phyloP scores from a whole-genome alignment of 2,329 filamentous ascomycete species.

The Aspergillus sp. region DNA sequence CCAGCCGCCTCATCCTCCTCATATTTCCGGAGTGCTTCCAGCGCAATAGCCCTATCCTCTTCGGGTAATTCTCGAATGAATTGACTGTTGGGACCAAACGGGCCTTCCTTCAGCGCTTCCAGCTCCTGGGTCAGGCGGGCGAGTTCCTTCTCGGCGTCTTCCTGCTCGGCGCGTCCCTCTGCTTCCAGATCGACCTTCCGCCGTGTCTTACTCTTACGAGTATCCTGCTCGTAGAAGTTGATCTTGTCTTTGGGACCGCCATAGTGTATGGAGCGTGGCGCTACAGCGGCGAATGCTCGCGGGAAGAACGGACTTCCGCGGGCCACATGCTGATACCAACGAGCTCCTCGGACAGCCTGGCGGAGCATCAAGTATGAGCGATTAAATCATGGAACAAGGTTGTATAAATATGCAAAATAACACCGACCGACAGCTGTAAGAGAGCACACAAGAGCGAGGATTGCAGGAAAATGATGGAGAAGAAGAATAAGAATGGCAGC shows the following conservation, averaged over 20 bases:
- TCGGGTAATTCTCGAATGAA: slow-evolving; percentile 48
- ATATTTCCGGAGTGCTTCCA: slow-evolving; percentile 46
- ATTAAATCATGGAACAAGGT: slow-evolving; percentile 36
- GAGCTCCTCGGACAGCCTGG: slow-evolving; percentile 46
- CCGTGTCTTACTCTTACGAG: slow-evolving; percentile 37
- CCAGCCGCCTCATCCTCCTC: slow-evolving; percentile 39
- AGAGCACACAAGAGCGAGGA: background rate
- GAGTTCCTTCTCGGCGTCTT: slow-evolving; percentile 42
- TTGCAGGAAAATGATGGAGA: slow-evolving; percentile 3
- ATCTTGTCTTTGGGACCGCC: slow-evolving; percentile 45
- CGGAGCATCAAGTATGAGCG: slow-evolving; percentile 45
- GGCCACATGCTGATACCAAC: slow-evolving; percentile 47
- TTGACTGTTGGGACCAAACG: slow-evolving; percentile 46
- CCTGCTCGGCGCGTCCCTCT: slow-evolving; percentile 40
- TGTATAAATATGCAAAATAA: background rate
- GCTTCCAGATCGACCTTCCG: slow-evolving; percentile 43
- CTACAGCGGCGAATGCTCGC: slow-evolving; percentile 36
- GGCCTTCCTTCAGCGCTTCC: slow-evolving; percentile 38
- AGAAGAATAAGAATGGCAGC: slow-evolving; percentile 12
- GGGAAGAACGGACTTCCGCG: slow-evolving; percentile 35
- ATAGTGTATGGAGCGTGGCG: slow-evolving; percentile 33
- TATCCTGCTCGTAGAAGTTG: slow-evolving; percentile 47
- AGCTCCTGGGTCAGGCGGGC: slow-evolving; percentile 45
- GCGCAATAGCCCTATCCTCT: slow-evolving; percentile 43
- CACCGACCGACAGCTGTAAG: background rate